phyloP scores from a whole-genome alignment of 768 basidiomycete genomes.

The Tubosaeta brunneosetosa region DNA sequence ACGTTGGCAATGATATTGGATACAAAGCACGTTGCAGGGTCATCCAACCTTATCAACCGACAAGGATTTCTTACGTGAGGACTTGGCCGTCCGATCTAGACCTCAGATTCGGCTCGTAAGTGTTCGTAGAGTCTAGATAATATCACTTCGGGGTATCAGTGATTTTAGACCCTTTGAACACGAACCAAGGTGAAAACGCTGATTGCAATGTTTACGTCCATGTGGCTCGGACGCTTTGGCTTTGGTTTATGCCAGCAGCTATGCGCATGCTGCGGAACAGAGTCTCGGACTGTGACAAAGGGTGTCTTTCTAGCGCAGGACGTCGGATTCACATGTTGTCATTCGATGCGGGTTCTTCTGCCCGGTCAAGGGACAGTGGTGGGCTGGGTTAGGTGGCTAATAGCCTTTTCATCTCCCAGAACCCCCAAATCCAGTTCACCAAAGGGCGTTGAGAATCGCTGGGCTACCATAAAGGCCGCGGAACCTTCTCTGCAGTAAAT shows the following conservation, averaged over 20 bases:
- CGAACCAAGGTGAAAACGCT: too few relatives aligned
- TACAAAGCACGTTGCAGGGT: background rate
- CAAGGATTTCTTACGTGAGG: background rate
- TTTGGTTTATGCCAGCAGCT: too few relatives aligned
- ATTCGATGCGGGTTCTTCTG: background rate
- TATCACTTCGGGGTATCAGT: too few relatives aligned
- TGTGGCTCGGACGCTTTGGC: background rate
- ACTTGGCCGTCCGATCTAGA: background rate
- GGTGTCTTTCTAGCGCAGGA: background rate
- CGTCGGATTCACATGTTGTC: too few relatives aligned
- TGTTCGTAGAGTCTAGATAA: too few relatives aligned
- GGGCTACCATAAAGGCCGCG: background rate
- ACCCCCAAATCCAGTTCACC: too few relatives aligned
- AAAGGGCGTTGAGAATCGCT: too few relatives aligned
- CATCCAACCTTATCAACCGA: background rate
- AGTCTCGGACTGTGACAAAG: background rate
- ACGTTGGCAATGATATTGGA: background rate
- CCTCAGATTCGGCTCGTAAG: too few relatives aligned
- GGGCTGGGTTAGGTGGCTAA: background rate
- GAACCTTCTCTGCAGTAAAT: background rate
- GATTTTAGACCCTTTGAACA: too few relatives aligned
- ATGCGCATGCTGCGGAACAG: too few relatives aligned
- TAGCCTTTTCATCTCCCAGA: background rate
- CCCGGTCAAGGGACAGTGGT: background rate
- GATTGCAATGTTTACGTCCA: too few relatives aligned